These are phyloP conservation scores for Cryphonectria naterciae DNA, from an alignment of 2,329 filamentous ascomycete genomes.

Conservation along the genomic window DNA sequence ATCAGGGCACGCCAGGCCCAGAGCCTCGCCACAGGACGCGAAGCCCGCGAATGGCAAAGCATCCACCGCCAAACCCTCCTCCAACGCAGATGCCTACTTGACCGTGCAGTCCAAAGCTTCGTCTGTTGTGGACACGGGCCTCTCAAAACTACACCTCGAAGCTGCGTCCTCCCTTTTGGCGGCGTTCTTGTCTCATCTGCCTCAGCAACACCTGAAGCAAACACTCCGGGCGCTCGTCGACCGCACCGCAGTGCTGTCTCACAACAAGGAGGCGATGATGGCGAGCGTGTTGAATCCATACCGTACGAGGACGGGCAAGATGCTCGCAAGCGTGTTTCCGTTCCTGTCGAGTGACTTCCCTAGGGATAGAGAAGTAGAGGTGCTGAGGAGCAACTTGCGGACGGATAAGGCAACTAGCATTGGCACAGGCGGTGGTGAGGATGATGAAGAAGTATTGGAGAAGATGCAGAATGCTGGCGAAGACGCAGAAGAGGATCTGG, in stretches of 20 bases:
- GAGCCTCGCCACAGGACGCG: conserved; percentile 25
- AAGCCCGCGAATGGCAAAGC: conserved; percentile 32
- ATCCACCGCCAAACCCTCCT: conserved; percentile 46
- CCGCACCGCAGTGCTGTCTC: conserved; percentile 75
- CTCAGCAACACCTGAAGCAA: conserved; percentile 69
- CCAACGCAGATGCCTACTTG: conserved; percentile 76
- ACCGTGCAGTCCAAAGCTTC: conserved; percentile 43
- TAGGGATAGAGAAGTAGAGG: conserved; percentile 69
- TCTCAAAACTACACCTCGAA: conserved; percentile 51
- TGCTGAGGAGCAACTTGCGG: conserved; percentile 65
- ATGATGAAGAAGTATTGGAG: conserved; percentile 40
- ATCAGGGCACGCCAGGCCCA: conserved; percentile 43
- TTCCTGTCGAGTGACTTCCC: conserved; percentile 72
- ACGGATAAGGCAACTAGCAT: conserved; percentile 36
- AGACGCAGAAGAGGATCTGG: conserved; percentile 43
- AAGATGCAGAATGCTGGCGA: conserved; percentile 32
- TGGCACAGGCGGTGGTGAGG: conserved; percentile 49
- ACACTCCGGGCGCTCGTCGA: conserved; percentile 77
- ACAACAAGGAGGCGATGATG: conserved; percentile 73
- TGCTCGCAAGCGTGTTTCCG: conserved; percentile 76
- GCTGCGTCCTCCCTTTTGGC: conserved; percentile 68
- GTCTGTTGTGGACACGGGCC: conserved; percentile 28
- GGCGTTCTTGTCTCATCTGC: conserved; percentile 63
- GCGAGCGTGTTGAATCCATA: conserved; percentile 82
- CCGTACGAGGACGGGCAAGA: conserved; percentile 63